Conservation (phyloP, 1,284 basidiomycete genomes). For the Cryptococcus depauperatus region DNA sequence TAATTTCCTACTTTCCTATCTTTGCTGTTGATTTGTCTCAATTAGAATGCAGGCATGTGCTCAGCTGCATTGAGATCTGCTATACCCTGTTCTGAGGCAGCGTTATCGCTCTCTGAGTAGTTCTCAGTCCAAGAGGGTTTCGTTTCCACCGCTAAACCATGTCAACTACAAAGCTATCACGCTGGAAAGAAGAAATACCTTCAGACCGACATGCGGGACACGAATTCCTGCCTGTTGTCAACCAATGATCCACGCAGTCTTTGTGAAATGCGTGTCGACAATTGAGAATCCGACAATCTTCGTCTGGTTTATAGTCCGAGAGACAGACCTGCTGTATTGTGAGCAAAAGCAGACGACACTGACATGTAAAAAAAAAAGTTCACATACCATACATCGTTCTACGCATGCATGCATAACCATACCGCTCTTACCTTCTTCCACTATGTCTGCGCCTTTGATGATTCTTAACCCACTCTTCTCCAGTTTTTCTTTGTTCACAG, state of each 20-base stretch:
- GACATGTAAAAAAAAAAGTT: neutral
- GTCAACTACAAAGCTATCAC: slow-evolving; percentile 4
- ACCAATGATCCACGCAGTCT: slow-evolving; percentile 74
- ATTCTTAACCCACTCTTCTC: slow-evolving; percentile 67
- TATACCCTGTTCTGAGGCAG: too few relatives aligned
- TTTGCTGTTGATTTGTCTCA: too few relatives aligned
- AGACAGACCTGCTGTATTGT: slow-evolving; percentile 57
- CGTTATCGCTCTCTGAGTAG: too few relatives aligned
- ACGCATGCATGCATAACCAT: slow-evolving; percentile 64
- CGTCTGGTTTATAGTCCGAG: slow-evolving; percentile 65
- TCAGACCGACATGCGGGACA: slow-evolving; percentile 66
- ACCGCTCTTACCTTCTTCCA: slow-evolving; percentile 53
- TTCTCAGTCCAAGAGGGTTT: neutral
- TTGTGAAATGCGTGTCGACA: slow-evolving; percentile 82
- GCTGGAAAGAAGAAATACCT: slow-evolving; percentile 22
- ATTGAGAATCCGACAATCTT: slow-evolving; percentile 65
- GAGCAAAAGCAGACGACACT: neutral
- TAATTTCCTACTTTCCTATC: too few relatives aligned
- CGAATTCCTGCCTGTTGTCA: slow-evolving; percentile 73
- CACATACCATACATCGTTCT: slow-evolving; percentile 55
- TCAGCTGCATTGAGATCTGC: too few relatives aligned
- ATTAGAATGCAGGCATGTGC: too few relatives aligned
- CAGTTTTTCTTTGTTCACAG: slow-evolving; percentile 70
- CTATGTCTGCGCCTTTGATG: slow-evolving; percentile 54
- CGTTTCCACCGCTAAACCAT: neutral